Evolutionary conservation across 306 rosid genomes (phyloP).

Genomic region (Spatholobus suberectus): DNA sequence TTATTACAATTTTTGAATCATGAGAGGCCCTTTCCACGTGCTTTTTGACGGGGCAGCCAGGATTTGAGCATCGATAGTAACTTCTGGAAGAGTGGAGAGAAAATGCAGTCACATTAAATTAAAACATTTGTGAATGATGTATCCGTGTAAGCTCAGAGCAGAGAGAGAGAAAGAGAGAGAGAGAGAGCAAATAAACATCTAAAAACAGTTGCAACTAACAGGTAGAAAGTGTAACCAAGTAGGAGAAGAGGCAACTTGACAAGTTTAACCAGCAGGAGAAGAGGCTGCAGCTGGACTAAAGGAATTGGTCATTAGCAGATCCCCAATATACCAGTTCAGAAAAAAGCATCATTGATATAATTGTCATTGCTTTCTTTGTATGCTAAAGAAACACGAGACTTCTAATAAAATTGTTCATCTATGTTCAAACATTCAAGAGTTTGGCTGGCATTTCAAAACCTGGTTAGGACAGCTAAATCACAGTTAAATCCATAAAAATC

Average conservation of each 20-base stretch:
- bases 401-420: background rate
- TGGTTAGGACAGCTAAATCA: background rate
- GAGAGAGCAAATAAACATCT: conserved; percentile 11
- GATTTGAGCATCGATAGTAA: conserved; percentile 88
- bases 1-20: conserved; percentile 68
- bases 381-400: background rate
- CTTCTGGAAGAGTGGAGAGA: conserved; percentile 63
- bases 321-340: conserved; percentile 18
- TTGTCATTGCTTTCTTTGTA: conserved; percentile 1
- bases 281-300: background rate
- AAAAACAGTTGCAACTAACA: background rate
- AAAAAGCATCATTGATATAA: background rate
- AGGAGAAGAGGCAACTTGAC: background rate
- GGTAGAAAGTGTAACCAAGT: background rate
- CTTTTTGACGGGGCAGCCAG: conserved; percentile 90
- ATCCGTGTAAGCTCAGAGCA: conserved; percentile 5
- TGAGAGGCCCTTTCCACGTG: conserved; percentile 86
- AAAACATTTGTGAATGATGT: conserved; percentile 17
- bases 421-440: background rate
- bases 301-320: conserved; percentile 4
- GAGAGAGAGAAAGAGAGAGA: background rate
- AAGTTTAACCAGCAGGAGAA: background rate
- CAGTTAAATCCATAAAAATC: background rate
- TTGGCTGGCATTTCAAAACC: conserved; percentile 20
- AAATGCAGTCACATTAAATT: conserved; percentile 37